Evolutionary conservation across 1,139 yeast genomes (phyloP), one percentile per base, ranked within the genome.

Genomic region (Debaryomyces udenii): DNA sequence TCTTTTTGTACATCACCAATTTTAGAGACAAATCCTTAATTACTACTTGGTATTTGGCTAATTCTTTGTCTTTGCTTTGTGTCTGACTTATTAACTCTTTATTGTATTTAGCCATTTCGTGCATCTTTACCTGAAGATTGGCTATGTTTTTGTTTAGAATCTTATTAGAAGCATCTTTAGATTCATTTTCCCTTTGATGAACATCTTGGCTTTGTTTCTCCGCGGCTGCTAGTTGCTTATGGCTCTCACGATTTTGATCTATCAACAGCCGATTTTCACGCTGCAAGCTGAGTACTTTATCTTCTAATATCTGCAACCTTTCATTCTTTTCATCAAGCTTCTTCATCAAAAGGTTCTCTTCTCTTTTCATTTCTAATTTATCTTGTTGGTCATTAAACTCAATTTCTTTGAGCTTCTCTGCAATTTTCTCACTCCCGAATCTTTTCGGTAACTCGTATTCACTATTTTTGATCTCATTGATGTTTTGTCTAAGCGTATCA

Each of bases 361-460:
- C 30, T 14, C 31, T 27, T 29, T 40, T 40, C 29, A 40, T n/a
- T 22, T 34, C 36, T 6, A 29, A 27, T 14, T 23, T 38, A 13
- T 38, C 37, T 9, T 26, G 11, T 9, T 37, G 27, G 27, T 33
- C 38, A 7, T 15, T 35, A 9, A 18, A 27, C 6, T 23, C 31
- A 2, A 38, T 17, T 22, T 36, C 37, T 15, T 27, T 27, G 10
- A 40, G 27, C 23, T 27, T 40, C 3, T 27, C 27, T 10, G 13
- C 16, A 14, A 31, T 20, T 16, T 26, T 31, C 13, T 20, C 15
- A 9, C 30, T 18, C 6, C 22, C 31, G 2, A 9, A 14, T 17
- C 26, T 37, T 9, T 36, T 24, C 3, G 53, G 54, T 18, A 50
- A 28, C 7, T 43, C 46, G 35, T 48, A 50, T n/a, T 43, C 41